Percentiles rank a stretch among this genome's conserved stretches.
Evolutionary conservation across 2,329 filamentous ascomycete species (phyloP).

Genomic region (Colletotrichum lindemuthianum): DNA sequence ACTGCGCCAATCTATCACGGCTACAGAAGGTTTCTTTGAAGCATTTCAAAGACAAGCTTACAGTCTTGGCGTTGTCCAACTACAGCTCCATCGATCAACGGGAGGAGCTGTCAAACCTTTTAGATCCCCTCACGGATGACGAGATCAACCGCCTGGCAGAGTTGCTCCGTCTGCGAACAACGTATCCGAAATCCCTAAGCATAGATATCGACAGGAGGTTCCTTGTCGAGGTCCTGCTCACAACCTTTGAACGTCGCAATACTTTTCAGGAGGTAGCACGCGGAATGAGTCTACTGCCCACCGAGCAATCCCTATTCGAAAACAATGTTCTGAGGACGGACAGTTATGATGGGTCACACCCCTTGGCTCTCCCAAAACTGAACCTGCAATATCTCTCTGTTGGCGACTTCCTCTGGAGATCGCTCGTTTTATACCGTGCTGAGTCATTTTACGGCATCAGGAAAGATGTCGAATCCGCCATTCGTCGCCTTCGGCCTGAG

Average conservation of each 20-base stretch:
- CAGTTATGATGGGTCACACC: slow-evolving; percentile 84
- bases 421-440: slow-evolving; percentile 86
- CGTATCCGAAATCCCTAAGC: slow-evolving; percentile 79
- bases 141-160: slow-evolving; percentile 77
- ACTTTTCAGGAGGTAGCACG: slow-evolving; percentile 85
- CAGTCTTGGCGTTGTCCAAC: slow-evolving; percentile 91
- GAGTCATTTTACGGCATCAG: slow-evolving; percentile 95
- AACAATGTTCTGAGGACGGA: slow-evolving; percentile 82
- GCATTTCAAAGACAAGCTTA: slow-evolving; percentile 88
- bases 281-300: slow-evolving; percentile 81
- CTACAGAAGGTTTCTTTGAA: slow-evolving; percentile 83
- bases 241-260: slow-evolving; percentile 78
- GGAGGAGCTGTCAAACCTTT: slow-evolving; percentile 78
- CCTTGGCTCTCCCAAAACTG: slow-evolving; percentile 90
- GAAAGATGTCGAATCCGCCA: slow-evolving; percentile 85
- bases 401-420: slow-evolving; percentile 96
- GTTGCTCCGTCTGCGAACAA: slow-evolving; percentile 79
- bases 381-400: slow-evolving; percentile 96
- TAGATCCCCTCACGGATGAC: slow-evolving; percentile 76
- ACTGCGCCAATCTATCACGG: slow-evolving; percentile 80
- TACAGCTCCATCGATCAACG: slow-evolving; percentile 87
- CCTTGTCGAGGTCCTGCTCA: slow-evolving; percentile 77
- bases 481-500: slow-evolving; percentile 82
- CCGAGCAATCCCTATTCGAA: slow-evolving; percentile 84
- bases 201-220: slow-evolving; percentile 72